A percentile compares a stretch with the other conserved stretches of the same genome.
phyloP scores from a whole-genome alignment of 345 rosid species.

The Durio zibethinus region DNA sequence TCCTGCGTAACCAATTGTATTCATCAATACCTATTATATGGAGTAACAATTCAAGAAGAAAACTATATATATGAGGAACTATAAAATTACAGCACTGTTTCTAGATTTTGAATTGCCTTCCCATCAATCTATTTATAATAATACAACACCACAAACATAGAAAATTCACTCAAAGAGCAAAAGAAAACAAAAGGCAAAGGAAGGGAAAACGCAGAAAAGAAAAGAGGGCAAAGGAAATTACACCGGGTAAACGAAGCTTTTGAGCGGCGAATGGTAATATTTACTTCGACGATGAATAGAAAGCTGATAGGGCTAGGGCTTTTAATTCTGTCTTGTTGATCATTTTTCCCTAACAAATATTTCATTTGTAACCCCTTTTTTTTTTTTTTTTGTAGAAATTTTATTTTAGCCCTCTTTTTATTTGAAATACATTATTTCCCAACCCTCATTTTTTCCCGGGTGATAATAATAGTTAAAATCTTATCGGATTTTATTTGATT shows the following conservation, averaged over 20 bases:
- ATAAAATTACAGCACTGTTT: neutral
- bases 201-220: neutral
- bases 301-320: constrained; percentile 22
- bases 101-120: neutral
- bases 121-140: neutral
- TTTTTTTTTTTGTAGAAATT: neutral
- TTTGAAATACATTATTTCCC: too few species aligned
- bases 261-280: neutral
- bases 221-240: neutral
- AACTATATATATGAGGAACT: neutral
- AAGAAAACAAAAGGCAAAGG: neutral
- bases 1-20: constrained; percentile 22
- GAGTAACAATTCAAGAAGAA: neutral
- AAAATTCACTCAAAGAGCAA: neutral
- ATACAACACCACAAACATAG: too few species aligned
- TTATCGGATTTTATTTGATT: too few species aligned
- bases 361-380: neutral
- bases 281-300: neutral
- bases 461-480: too few species aligned
- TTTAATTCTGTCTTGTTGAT: neutral
- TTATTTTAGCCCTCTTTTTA: neutral
- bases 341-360: neutral
- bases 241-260: constrained; percentile 4
- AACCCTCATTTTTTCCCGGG: too few species aligned
- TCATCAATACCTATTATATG: neutral